Evolutionary conservation across 2,329 filamentous ascomycete genomes (phyloP), one percentile per base, ranked within the genome.

Genomic region (Verticillium isaacii): DNA sequence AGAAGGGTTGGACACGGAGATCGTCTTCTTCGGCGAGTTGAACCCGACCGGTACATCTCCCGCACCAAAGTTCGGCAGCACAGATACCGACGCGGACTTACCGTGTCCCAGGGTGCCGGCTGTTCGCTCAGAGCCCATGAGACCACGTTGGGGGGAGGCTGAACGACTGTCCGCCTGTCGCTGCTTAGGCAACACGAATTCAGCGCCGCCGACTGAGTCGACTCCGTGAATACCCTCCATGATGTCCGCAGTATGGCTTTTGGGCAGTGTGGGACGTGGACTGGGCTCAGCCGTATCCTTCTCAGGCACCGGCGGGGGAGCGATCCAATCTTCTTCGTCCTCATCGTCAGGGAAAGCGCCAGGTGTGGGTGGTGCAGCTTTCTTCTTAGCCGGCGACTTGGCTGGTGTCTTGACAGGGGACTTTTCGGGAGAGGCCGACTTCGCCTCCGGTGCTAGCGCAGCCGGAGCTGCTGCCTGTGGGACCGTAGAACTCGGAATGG

Each of bases 21-120:
- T 78, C 1, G 80, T 80, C 74, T 91, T 91, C 65, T 86, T 83
- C 60, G 85, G 77, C 2, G 71, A 59, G 64, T 67, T 41, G 76
- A 71, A 15, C 66, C 57, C 60, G 59, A 37, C 60, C 59, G 71
- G 11, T 11, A 12, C 19, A 52, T 12, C n/a, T 11, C 8, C 45
- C 45, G 11, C 19, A 19, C n/a, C 19, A 19, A 52, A 23, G 61
- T 17, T 70, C 63, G 77, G 77, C 32, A 89, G 74, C 3, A 80
- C 77, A 3, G 88, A 84, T 7, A 88, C 85, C 15, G 89, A 90
- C 6, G 77, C 79, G 5, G 88, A 87, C 71, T 91, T 91, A 32
- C 78, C 77, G 68, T 90, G 86, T 2, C 78, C 77, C 32, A 80
- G 64, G 1, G 69, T 70, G 59, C 71, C 74, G 34, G 68, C 73